These are phyloP conservation scores for Fusarium sambucinum DNA, from an alignment of 2,329 filamentous ascomycete species.

Conservation along the genomic window DNA sequence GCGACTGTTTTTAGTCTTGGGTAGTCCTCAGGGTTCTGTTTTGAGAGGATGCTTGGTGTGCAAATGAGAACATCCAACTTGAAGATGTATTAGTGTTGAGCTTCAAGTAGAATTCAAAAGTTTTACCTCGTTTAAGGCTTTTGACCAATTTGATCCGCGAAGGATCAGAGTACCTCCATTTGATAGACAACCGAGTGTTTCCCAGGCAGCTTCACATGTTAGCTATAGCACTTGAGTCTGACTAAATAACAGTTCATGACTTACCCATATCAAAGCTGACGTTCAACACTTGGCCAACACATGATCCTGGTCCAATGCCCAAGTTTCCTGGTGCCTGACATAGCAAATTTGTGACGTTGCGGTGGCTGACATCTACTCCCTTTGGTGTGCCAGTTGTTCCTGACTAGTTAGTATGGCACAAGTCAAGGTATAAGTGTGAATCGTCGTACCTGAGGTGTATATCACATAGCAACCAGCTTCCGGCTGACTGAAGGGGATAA, in stretches of 20 bases:
- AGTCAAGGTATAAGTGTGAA: rapidly evolving
- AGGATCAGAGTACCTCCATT: conserved; percentile 68
- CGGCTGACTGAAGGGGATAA: conserved; percentile 3
- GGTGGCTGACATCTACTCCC: conserved; percentile 68
- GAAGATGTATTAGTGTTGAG: neutral
- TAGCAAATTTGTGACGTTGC: conserved; percentile 67
- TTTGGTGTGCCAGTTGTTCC: conserved; percentile 69
- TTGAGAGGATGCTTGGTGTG: conserved; percentile 67
- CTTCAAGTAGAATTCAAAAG: rapidly evolving
- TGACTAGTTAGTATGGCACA: conserved; percentile 18
- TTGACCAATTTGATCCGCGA: conserved; percentile 63
- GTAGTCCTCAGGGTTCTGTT: conserved; percentile 59
- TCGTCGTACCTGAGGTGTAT: conserved; percentile 63
- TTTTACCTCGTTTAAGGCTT: conserved; percentile 58
- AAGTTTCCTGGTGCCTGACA: conserved; percentile 63
- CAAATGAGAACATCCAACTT: conserved; percentile 67
- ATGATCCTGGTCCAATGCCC: conserved; percentile 61
- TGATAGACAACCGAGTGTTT: conserved; percentile 66
- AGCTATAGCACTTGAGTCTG: neutral
- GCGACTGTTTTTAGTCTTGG: conserved; percentile 65
- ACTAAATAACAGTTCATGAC: conserved; percentile 30
- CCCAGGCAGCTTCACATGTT: conserved; percentile 64
- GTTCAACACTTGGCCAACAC: conserved; percentile 67
- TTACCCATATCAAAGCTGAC: conserved; percentile 72
- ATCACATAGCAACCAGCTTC: conserved; percentile 62